These are phyloP conservation scores for Ceratopteris richardii DNA, from an alignment of 75 land plant genomes.

Conservation along the genomic window DNA sequence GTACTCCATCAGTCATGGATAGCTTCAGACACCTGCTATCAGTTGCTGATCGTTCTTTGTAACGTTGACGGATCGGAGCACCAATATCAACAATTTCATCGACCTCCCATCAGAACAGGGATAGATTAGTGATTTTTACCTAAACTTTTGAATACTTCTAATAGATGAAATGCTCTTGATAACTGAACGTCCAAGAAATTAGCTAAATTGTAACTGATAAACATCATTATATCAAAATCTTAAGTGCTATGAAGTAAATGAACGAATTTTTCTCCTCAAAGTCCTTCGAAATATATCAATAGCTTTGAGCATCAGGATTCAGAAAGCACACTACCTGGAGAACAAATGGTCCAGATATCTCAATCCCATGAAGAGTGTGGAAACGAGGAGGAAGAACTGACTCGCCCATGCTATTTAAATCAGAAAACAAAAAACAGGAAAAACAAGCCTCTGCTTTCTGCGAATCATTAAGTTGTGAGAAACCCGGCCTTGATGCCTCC, in stretches of 20 bases:
- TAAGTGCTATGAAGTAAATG: not conserved
- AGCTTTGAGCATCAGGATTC: not conserved
- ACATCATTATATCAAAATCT: not conserved
- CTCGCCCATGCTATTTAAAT: slow-evolving; percentile 60
- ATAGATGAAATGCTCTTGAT: not conserved
- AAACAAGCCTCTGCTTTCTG: slow-evolving; percentile 58
- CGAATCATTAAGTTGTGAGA: slow-evolving; percentile 17
- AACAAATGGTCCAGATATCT: slow-evolving; percentile 76
- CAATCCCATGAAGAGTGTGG: slow-evolving; percentile 48
- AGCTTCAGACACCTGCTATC: slow-evolving; percentile 71
- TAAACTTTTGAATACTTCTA: not conserved
- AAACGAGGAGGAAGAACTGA: slow-evolving; percentile 60
- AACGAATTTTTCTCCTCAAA: too few relatives aligned
- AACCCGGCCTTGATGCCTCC: slow-evolving; percentile 19
- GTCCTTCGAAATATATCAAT: too few relatives aligned
- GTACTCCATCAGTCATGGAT: slow-evolving; percentile 88
- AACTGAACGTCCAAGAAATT: not conserved
- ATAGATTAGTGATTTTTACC: not conserved
- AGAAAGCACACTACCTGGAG: slow-evolving; percentile 48
- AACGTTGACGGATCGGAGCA: slow-evolving; percentile 57
- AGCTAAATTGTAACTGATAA: not conserved
- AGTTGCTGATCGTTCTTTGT: slow-evolving; percentile 52
- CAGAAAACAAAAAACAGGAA: slow-evolving; percentile 48
- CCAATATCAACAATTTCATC: slow-evolving; percentile 79
- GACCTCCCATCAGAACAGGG: slow-evolving; percentile 34